Percentiles rank a stretch among this genome's conserved stretches.
phyloP scores from a whole-genome alignment of 805 yeast species.

The Myxozyma monticola region DNA sequence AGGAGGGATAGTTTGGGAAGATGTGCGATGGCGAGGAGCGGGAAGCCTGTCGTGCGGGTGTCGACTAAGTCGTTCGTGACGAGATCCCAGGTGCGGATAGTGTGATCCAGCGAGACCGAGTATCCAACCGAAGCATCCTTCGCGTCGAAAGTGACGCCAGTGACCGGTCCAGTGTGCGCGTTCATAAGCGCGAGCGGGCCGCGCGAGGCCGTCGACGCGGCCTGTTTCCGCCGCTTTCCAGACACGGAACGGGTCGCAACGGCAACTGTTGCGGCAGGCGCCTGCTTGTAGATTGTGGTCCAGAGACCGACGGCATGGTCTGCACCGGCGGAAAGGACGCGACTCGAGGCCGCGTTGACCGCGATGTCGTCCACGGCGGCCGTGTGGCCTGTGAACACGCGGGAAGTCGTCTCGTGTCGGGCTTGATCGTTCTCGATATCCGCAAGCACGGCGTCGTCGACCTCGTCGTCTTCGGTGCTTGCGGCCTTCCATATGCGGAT shows the following conservation, averaged over 20 bases:
- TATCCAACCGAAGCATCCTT: slow-evolving; percentile 80
- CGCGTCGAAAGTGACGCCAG: slow-evolving; percentile 72
- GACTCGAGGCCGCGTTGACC: slow-evolving; percentile 52
- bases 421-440: slow-evolving; percentile 37
- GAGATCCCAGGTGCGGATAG: slow-evolving; percentile 94
- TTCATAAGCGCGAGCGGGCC: slow-evolving; percentile 78
- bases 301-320: slow-evolving; percentile 82
- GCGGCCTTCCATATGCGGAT: slow-evolving; percentile 79
- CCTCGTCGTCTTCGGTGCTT: slow-evolving; percentile 45
- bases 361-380: slow-evolving; percentile 81
- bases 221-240: slow-evolving; percentile 81
- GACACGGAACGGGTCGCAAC: slow-evolving; percentile 50
- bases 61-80: slow-evolving; percentile 83
- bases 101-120: slow-evolving; percentile 94
- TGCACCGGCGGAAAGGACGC: slow-evolving; percentile 80
- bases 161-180: slow-evolving; percentile 85
- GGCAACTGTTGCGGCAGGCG: slow-evolving; percentile 55
- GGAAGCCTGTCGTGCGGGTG: slow-evolving; percentile 81
- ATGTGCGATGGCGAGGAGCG: slow-evolving; percentile 73
- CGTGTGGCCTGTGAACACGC: slow-evolving; percentile 74
- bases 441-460: slow-evolving; percentile 39
- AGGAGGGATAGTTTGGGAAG: slow-evolving; percentile 67
- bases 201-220: slow-evolving; percentile 75
- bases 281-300: slow-evolving; percentile 84
- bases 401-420: slow-evolving; percentile 15